Evolutionary conservation across 23 red algal species (phyloP), one percentile per base, ranked within the genome.

Genomic region (Gracilariopsis chorda): DNA sequence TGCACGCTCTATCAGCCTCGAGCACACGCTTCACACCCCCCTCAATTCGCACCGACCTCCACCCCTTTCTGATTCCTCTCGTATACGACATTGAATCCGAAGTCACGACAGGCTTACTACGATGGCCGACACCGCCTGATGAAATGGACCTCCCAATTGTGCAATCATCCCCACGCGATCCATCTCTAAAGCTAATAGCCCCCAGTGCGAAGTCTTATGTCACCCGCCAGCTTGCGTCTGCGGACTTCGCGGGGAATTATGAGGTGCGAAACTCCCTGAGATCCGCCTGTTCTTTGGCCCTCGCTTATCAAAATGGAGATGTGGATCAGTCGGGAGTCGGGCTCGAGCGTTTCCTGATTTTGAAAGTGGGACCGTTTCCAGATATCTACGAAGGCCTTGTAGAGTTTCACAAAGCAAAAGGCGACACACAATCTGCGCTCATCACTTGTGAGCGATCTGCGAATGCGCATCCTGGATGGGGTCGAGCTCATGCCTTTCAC

Each of bases 11-110:
- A 25, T 65, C 88, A 37, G 58, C 25, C 20, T 27, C 47, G 27
- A 27, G 62, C 43, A 34, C 33, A 45, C n/a, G 45, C 19, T 75
- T 65, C 20, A 40, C 51, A 3, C 59, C 59, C 27, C 74, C 88
- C 21, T 55, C 74, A 19, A 39, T 44, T 55, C 88, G 88, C 25
- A 75, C 75, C 5, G 77, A 73, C 59, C 88, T 94, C 27, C 95
- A 98, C 37, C 95, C 95, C 3, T 93, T 98, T 56, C 49, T 98
- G 12, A 90, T 98, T 58, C 95, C 95, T 49, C 77, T 98, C 28
- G 35, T 68, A 13, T 64, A 28, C 51, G 21, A 78, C 30, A 34
- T 73, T 12, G 37, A 57, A n/a, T 59, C 48, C 25, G 78, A 72
- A 6, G 51, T 69, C 9, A 78, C 77, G 28, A 78, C 72, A 34